Base-by-base conservation (phyloP, 768 basidiomycete genomes). In the Suillus ampliporus region DNA sequence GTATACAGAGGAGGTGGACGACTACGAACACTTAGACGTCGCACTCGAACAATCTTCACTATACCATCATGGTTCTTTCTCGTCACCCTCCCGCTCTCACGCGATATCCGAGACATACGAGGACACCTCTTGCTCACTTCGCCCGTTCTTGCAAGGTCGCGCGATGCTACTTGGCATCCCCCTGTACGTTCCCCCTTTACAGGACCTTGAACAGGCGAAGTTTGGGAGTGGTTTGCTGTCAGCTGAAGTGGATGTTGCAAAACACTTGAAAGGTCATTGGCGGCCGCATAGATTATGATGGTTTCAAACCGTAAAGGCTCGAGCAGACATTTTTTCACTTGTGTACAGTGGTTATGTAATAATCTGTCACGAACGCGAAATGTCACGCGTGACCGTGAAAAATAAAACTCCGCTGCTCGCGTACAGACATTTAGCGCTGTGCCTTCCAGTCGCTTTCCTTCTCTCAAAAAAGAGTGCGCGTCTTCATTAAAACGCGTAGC, bases 221-320 rank as follows among this genome's bases (percentile, higher is more conserved):
- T 37, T 28, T 51, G 43, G 63, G 19, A 67, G 69, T n/a, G 75
- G 74, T 41, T 64, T 85, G 26, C 74, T 78, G 19, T 72, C 72
- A n/a, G 84, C 79, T 7, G 91, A 92, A 73, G 79, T 78, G 54
- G 87, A 89, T 71, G 89, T 92, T 9, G 89, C 81, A 14, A 83
- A 75, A 60, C 72, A 67, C 52, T 71, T 92, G 64, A 82, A 76
- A 57, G 81, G 79, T 31, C 89, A 92, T 69, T 92, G 91, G 91
- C 76, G 80, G 28, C 90, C 88, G 0, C 84, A 88, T 60, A 83
- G 77, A 62, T 75, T 85, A 46, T 90, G 75, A 70, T 62, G 58
- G 28, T 4, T 31, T 31, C 47, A 48, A 26, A 53, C 14, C 34
- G 13, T 34, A 17, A 10, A 28, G 23, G 47, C 21, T 21, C 51